Evolutionary conservation across 1,284 basidiomycete species (phyloP), one percentile per base, ranked within the genome.

Genomic region (Malassezia slooffiae): DNA sequence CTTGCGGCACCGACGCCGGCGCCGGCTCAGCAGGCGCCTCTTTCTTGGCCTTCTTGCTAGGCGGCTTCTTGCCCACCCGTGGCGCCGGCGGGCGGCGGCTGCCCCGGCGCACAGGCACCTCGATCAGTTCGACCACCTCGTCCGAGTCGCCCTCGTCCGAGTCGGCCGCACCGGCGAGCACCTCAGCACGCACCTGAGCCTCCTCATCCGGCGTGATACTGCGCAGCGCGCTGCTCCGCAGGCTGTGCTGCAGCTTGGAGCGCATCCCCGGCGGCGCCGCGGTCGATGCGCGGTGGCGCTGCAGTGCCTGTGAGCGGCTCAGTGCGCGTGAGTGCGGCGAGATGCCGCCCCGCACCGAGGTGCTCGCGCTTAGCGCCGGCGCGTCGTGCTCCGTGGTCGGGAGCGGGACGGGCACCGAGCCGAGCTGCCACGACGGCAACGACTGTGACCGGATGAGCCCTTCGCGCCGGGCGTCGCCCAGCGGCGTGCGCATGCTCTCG

Each of bases 401-500:
- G 13, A 54, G 24, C 5, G 52, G 47, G 4, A 54, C 42, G 4
- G 43, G 49, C 13, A 54, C 38, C 4, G 47, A 33, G 6, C 32
- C 26, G n/a, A 35, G 24, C 21, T 47, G 38, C 33, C 43, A 48
- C 15, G 52, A 51, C 2, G 51, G 31, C 29, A 31, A 19, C 23
- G 43, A 46, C 29, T 34, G 34, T 5, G 38, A 54, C 8, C 39
- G 42, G 10, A 45, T 35, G 21, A 44, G 23, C 3, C 43, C 45
- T 21, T 50, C 47, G 21, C 53, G 48, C 17, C 49, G 52, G 12
- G 64, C 57, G 28, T 63, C 53, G 17, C 58, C 57, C 3, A 64
- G 44, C 2, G 69, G 62, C 9, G 67, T 63, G 15, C 67, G 50
- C 54, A 71, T 55, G 11, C 60, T 63, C 36, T 72, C 70, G 29